Conservation (phyloP, 306 rosid species). For the Abrus pulchellus region DNA sequence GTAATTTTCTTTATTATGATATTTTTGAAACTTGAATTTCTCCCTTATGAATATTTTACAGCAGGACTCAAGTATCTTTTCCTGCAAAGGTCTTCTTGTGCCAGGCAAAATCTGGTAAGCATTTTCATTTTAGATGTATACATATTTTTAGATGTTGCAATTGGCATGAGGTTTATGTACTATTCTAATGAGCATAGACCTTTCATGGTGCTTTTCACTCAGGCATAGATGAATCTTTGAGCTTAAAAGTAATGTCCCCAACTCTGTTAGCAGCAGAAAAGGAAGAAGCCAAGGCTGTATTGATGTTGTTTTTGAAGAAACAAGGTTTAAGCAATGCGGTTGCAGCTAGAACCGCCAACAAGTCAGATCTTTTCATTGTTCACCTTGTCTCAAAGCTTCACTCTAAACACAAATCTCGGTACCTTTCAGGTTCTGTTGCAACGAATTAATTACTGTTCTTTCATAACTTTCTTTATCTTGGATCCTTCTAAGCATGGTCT, state of each 20-base stretch:
- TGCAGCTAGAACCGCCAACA: conserved; percentile 84
- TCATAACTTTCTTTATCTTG: conserved; percentile 26
- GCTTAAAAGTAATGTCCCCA: conserved; percentile 60
- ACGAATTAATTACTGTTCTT: conserved; percentile 42
- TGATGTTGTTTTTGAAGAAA: conserved; percentile 84
- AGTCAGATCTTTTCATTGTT: conserved; percentile 75
- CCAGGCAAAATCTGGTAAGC: conserved; percentile 73
- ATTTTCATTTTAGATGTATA: neutral
- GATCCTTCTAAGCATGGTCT: conserved; percentile 41
- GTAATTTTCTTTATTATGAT: neutral
- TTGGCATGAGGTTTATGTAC: conserved; percentile 39
- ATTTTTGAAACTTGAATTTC: neutral
- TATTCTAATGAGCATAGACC: conserved; percentile 19
- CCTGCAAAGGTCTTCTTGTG: conserved; percentile 63
- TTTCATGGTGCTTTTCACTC: conserved; percentile 42
- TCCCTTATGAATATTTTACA: conserved; percentile 23
- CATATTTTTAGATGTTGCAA: neutral
- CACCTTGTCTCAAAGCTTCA: conserved; percentile 89
- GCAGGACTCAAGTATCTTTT: conserved; percentile 67
- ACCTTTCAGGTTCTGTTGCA: conserved; percentile 89
- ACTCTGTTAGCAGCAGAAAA: conserved; percentile 85
- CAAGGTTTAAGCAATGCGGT: conserved; percentile 77
- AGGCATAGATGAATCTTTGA: conserved; percentile 63
- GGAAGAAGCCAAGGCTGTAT: conserved; percentile 94
- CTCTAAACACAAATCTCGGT: conserved; percentile 80